Evolutionary conservation across 1,284 basidiomycete genomes (phyloP).

Genomic region (Phylloboletellus chloephorus): DNA sequence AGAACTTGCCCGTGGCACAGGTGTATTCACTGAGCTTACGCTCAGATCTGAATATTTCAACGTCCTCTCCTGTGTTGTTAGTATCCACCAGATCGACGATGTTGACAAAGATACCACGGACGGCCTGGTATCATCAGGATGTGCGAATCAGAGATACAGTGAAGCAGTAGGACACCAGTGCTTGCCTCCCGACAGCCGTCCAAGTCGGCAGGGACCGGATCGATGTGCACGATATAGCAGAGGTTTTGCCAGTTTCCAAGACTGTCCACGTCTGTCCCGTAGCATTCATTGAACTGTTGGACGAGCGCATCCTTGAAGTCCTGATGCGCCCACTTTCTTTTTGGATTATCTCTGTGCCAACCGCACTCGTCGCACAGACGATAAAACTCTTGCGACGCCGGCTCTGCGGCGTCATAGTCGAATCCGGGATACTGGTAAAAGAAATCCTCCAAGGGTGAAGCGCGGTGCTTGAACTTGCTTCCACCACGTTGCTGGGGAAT

Average conservation of each 20-base stretch:
- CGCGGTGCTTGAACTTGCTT: not conserved
- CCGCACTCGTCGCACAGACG: conserved; percentile 13
- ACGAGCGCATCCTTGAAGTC: conserved; percentile 16
- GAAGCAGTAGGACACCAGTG: too few relatives aligned
- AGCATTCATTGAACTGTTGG: conserved; percentile 15
- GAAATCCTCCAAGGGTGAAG: not conserved
- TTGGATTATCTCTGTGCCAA: conserved; percentile 3
- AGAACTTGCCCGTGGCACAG: conserved; percentile 9
- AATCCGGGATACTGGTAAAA: conserved; percentile 11
- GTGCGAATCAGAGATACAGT: not conserved
- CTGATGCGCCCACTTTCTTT: not conserved
- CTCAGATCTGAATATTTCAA: conserved; percentile 13
- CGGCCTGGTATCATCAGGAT: not conserved
- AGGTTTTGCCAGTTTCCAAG: conserved; percentile 13
- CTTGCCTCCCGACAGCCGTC: conserved; percentile 13
- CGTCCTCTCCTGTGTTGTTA: not conserved
- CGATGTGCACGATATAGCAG: conserved; percentile 7
- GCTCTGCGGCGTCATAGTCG: conserved; percentile 11
- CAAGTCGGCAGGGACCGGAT: conserved; percentile 11
- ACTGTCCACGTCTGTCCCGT: conserved; percentile 10
- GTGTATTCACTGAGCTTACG: conserved; percentile 13
- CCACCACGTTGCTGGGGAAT: not conserved
- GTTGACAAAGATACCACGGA: conserved; percentile 9
- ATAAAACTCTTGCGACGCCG: conserved; percentile 22
- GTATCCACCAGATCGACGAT: conserved; percentile 22